Conservation (phyloP, 768 basidiomycete species). For the Omphalotus guepiniiformis region DNA sequence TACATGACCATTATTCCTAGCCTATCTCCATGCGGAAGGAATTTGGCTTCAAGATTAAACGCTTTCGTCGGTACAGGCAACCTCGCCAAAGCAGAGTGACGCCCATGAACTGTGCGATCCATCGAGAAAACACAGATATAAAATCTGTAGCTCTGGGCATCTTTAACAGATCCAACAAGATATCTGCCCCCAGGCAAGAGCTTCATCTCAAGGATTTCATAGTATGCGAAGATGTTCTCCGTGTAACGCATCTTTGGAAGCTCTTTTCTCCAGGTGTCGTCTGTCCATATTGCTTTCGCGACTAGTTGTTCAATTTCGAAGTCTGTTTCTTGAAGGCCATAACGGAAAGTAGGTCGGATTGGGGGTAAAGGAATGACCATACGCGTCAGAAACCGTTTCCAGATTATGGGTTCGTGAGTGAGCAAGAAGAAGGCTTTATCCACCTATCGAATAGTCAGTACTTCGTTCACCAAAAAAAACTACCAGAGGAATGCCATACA, state of each 20-base stretch:
- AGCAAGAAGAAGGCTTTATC: slow-evolving; percentile 56
- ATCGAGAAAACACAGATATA: slow-evolving; percentile 51
- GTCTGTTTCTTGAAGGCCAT: slow-evolving; percentile 31
- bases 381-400: slow-evolving; percentile 58
- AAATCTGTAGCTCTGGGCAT: slow-evolving; percentile 38
- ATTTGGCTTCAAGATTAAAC: slow-evolving; percentile 56
- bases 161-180: slow-evolving; percentile 55
- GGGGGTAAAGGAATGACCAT: slow-evolving; percentile 57
- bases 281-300: slow-evolving; percentile 53
- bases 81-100: slow-evolving; percentile 41
- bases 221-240: slow-evolving; percentile 25
- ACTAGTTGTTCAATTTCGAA: slow-evolving; percentile 56
- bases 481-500: slow-evolving; percentile 24
- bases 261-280: slow-evolving; percentile 52
- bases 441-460: slow-evolving; percentile 35
- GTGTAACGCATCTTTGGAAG: slow-evolving; percentile 30
- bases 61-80: slow-evolving; percentile 46
- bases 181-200: slow-evolving; percentile 67
- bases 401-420: slow-evolving; percentile 64
- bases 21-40: slow-evolving; percentile 39
- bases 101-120: slow-evolving; percentile 45
- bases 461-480: neutral
- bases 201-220: slow-evolving; percentile 46
- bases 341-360: slow-evolving; percentile 53
- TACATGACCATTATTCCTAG: slow-evolving; percentile 55